Evolutionary conservation across 2,329 filamentous ascomycete genomes (phyloP).

Genomic region (Colletotrichum agaves): DNA sequence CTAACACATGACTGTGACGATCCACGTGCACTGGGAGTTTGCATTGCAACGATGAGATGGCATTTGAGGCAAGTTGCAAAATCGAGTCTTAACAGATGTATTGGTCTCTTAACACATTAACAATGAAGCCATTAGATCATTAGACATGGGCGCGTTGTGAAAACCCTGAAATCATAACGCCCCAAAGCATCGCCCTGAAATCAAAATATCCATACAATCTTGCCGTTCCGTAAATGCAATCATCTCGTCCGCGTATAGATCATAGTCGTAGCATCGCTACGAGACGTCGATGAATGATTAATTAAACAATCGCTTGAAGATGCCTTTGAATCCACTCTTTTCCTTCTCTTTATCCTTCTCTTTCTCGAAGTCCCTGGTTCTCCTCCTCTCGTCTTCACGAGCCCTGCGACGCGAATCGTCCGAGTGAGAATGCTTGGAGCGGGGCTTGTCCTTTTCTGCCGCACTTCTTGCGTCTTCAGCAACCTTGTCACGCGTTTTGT

Average conservation of each 20-base stretch:
- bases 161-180: neutral
- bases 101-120: slow-evolving; percentile 15
- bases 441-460: slow-evolving; percentile 44
- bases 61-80: too few species aligned
- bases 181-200: neutral
- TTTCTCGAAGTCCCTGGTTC: slow-evolving; percentile 38
- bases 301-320: slow-evolving; percentile 53
- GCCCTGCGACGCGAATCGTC: slow-evolving; percentile 36
- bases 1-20: neutral
- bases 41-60: too few species aligned
- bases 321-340: slow-evolving; percentile 48
- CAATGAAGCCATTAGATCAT: slow-evolving; percentile 14
- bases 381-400: slow-evolving; percentile 6
- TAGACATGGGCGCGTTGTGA: neutral
- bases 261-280: slow-evolving; percentile 33
- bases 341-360: slow-evolving; percentile 45
- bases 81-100: neutral
- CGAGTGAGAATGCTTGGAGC: slow-evolving; percentile 41
- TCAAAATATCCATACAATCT: neutral
- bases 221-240: slow-evolving; percentile 13
- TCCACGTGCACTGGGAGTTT: neutral
- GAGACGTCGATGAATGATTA: slow-evolving; percentile 27
- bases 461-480: slow-evolving; percentile 30
- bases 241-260: slow-evolving; percentile 49
- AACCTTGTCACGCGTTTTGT: slow-evolving; percentile 42